Evolutionary conservation across 768 basidiomycete genomes (phyloP).

Genomic region (Leccinum broughii): DNA sequence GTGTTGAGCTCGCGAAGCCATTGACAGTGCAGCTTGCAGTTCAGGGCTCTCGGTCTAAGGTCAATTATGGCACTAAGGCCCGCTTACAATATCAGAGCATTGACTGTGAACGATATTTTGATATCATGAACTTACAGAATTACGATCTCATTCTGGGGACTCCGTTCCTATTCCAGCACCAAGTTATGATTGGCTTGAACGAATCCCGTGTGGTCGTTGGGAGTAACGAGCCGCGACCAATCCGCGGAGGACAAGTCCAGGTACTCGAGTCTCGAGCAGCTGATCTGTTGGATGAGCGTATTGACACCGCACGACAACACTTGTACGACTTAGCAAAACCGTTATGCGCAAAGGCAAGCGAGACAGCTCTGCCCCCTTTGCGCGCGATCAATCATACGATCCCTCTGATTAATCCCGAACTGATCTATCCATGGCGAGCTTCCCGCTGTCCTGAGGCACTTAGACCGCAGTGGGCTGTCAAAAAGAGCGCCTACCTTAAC

Average conservation of each 20-base stretch:
- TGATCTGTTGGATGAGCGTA: background rate
- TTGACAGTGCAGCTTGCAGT: conserved; percentile 33
- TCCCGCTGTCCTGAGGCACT: background rate
- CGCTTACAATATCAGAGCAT: conserved; percentile 19
- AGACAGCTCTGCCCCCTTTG: background rate
- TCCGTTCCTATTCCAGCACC: conserved; percentile 38
- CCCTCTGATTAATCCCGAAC: background rate
- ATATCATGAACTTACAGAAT: conserved; percentile 38
- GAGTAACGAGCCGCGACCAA: conserved; percentile 11
- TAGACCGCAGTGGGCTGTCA: background rate
- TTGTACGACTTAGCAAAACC: background rate
- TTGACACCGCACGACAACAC: conserved; percentile 7
- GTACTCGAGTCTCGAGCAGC: background rate
- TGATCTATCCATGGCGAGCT: background rate
- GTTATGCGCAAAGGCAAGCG: background rate
- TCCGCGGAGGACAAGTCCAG: conserved; percentile 5
- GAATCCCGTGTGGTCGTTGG: conserved; percentile 15
- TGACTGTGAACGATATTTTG: conserved; percentile 28
- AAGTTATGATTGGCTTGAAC: conserved; percentile 31
- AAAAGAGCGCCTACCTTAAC: background rate
- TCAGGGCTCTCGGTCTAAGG: conserved; percentile 29
- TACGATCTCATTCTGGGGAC: conserved; percentile 45
- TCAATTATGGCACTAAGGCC: conserved; percentile 18
- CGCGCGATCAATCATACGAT: conserved; percentile 6
- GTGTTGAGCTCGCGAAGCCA: conserved; percentile 20